Conservation (phyloP, 768 basidiomycete genomes). For the Phylloporus sp. region DNA sequence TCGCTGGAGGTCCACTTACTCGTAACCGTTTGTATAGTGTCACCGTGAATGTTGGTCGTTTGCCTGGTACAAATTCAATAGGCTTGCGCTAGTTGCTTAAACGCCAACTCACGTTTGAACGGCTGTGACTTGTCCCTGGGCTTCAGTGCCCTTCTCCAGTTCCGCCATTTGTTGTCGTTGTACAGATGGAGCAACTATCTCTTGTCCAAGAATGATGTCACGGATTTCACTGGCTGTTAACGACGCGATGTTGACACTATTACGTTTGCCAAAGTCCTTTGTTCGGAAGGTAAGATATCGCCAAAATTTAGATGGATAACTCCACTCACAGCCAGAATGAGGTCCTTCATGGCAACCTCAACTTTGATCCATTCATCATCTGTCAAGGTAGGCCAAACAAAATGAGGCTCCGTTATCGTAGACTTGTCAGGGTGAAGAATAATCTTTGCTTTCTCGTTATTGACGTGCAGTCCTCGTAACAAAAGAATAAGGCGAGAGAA, state of each 20-base stretch:
- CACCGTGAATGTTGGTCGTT: conserved; percentile 97
- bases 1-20: conserved; percentile 47
- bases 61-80: conserved; percentile 42
- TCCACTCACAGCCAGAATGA: conserved; percentile 74
- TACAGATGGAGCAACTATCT: conserved; percentile 91
- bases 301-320: background rate
- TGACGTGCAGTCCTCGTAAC: conserved; percentile 95
- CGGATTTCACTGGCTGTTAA: conserved; percentile 94
- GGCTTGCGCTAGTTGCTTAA: background rate
- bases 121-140: conserved; percentile 92
- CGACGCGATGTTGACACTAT: conserved; percentile 97
- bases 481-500: conserved; percentile 98
- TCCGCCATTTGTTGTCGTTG: conserved; percentile 99
- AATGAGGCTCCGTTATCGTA: conserved; percentile 95
- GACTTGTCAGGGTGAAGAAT: conserved; percentile 96
- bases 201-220: conserved; percentile 98
- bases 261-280: conserved; percentile 96
- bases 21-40: conserved; percentile 91
- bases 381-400: conserved; percentile 90
- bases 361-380: conserved; percentile 99
- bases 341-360: conserved; percentile 96
- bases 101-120: conserved; percentile 67
- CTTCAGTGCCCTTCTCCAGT: conserved; percentile 93
- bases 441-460: conserved; percentile 99
- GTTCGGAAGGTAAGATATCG: conserved; percentile 14